These are phyloP conservation scores for Suhomyces bribrorum DNA, from an alignment of 1,139 yeast genomes.

Conservation along the genomic window DNA sequence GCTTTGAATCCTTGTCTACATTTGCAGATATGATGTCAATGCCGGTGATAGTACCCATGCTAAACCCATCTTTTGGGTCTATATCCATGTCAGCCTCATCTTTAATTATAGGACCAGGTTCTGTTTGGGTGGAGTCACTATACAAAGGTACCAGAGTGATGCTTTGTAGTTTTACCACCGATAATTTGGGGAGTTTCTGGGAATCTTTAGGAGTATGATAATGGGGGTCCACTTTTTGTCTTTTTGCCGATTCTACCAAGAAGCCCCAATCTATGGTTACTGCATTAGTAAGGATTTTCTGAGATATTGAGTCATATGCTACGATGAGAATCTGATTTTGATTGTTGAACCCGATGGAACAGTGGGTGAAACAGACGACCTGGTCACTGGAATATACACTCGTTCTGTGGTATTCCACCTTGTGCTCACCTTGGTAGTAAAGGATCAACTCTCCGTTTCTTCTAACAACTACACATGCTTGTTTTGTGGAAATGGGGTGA, in stretches of 20 bases:
- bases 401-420: constrained; percentile 54
- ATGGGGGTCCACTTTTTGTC: constrained; percentile 52
- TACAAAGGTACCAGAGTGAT: constrained; percentile 29
- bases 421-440: constrained; percentile 64
- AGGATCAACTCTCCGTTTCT: constrained; percentile 61
- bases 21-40: constrained; percentile 50
- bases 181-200: constrained; percentile 31
- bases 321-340: constrained; percentile 52
- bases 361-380: constrained; percentile 36
- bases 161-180: constrained; percentile 27
- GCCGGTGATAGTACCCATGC: constrained; percentile 20
- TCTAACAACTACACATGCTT: constrained; percentile 70
- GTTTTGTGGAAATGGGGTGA: constrained; percentile 69
- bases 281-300: constrained; percentile 47
- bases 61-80: constrained; percentile 12
- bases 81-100: constrained; percentile 24
- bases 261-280: constrained; percentile 65
- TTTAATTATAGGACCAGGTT: constrained; percentile 3
- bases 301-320: constrained; percentile 44
- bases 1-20: constrained; percentile 31
- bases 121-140: constrained; percentile 5
- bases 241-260: constrained; percentile 47
- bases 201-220: constrained; percentile 52
- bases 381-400: constrained; percentile 26
- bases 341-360: constrained; percentile 60